phyloP scores from a whole-genome alignment of 2,329 filamentous ascomycete genomes.

The Exophiala sp. region DNA sequence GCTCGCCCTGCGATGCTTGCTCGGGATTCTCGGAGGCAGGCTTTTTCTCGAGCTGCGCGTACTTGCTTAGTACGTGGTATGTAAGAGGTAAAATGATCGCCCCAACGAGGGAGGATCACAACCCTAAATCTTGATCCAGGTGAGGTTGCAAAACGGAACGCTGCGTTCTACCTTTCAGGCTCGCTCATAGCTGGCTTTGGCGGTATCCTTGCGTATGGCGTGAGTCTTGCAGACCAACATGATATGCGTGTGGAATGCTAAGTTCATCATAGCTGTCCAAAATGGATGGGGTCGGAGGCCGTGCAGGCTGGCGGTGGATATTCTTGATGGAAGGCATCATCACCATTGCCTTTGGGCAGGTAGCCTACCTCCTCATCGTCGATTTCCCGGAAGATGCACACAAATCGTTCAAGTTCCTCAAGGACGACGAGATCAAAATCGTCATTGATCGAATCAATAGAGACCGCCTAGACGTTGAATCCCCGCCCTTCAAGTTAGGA shows the following conservation, averaged over 20 bases:
- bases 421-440: constrained; percentile 23
- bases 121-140: background rate
- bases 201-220: constrained; percentile 4
- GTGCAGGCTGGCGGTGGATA: constrained; percentile 2
- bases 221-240: background rate
- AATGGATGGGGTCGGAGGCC: constrained; percentile 1
- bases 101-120: background rate
- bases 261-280: background rate
- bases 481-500: constrained; percentile 45
- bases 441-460: constrained; percentile 48
- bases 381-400: constrained; percentile 38
- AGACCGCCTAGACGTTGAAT: constrained; percentile 52
- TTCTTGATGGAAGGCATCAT: constrained; percentile 23
- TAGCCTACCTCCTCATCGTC: constrained; percentile 43
- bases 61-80: background rate
- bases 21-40: constrained; percentile 40
- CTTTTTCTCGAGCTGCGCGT: constrained; percentile 4
- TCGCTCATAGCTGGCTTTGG: background rate
- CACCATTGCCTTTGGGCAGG: constrained; percentile 41
- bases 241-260: background rate
- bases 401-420: constrained; percentile 35
- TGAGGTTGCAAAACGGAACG: constrained; percentile 3
- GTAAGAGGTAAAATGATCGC: background rate
- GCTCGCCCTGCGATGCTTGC: constrained; percentile 36
- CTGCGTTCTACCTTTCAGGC: constrained; percentile 3